Evolutionary conservation across 2,329 filamentous ascomycete species (phyloP).

Genomic region (Chrysoporthe cubensis): DNA sequence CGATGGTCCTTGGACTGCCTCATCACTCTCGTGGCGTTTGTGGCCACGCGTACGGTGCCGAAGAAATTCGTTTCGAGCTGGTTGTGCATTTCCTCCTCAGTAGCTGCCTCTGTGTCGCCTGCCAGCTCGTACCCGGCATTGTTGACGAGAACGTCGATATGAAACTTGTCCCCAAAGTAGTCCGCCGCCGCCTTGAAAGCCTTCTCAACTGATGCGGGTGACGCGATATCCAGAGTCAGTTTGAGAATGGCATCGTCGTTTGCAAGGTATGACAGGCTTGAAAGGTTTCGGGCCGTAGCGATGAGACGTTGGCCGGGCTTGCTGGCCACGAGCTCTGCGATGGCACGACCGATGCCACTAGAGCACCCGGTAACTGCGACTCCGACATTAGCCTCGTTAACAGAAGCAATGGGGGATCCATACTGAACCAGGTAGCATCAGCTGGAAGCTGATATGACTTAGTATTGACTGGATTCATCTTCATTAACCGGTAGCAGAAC

Average conservation of each 20-base stretch:
- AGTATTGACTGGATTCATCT: slow-evolving; percentile 16
- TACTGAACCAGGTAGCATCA: slow-evolving; percentile 46
- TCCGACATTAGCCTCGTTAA: neutral
- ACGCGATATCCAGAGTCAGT: slow-evolving; percentile 53
- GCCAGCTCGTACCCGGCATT: slow-evolving; percentile 49
- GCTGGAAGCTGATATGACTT: slow-evolving; percentile 38
- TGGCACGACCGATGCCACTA: slow-evolving; percentile 48
- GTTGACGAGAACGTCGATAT: slow-evolving; percentile 40
- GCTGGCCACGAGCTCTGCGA: slow-evolving; percentile 44
- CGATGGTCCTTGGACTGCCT: slow-evolving; percentile 33
- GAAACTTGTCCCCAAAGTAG: slow-evolving; percentile 37
- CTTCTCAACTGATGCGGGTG: slow-evolving; percentile 38
- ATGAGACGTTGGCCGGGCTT: slow-evolving; percentile 47
- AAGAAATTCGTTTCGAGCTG: slow-evolving; percentile 38
- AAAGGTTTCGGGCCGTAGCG: slow-evolving; percentile 51
- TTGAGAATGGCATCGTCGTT: slow-evolving; percentile 45
- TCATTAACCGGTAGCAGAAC: neutral
- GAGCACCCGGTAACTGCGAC: slow-evolving; percentile 53
- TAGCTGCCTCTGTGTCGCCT: slow-evolving; percentile 36
- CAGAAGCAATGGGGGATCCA: slow-evolving; percentile 24
- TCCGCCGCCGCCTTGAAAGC: slow-evolving; percentile 40
- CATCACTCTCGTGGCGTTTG: slow-evolving; percentile 35
- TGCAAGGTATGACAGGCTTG: slow-evolving; percentile 46
- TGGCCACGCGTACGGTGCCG: slow-evolving; percentile 33
- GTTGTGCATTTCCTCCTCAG: slow-evolving; percentile 32